Evolutionary conservation across 306 rosid genomes (phyloP).

Genomic region (Hylodesmum podocarpum): DNA sequence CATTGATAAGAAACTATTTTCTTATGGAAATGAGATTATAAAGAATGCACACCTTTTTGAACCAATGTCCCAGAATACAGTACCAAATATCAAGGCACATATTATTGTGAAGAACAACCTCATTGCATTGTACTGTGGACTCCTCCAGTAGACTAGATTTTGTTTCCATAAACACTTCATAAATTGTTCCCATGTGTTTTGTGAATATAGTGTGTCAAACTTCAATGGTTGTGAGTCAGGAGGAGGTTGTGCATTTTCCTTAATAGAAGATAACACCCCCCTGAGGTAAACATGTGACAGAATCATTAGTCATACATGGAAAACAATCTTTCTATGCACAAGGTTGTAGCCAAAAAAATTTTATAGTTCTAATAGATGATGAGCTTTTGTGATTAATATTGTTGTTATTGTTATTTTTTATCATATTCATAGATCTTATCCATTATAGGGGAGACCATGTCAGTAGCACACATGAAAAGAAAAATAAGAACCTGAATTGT

Average conservation of each 20-base stretch:
- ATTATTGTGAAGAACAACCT: conserved; percentile 62
- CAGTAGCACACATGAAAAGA: not conserved
- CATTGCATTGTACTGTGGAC: conserved; percentile 75
- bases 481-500: conserved; percentile 54
- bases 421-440: not conserved
- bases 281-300: conserved; percentile 36
- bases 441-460: not conserved
- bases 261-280: conserved; percentile 62
- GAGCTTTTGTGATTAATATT: not conserved
- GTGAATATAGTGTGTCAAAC: conserved; percentile 64
- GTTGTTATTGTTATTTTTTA: not conserved
- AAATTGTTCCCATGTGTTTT: conserved; percentile 50
- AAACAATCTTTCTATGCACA: not conserved
- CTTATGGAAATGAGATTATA: not conserved
- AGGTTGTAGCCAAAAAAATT: not conserved
- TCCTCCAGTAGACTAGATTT: conserved; percentile 89
- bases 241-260: conserved; percentile 47
- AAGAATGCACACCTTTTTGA: conserved; percentile 50
- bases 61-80: conserved; percentile 70
- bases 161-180: conserved; percentile 70
- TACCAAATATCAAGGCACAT: conserved; percentile 67
- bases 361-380: not conserved
- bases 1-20: conserved; percentile 3
- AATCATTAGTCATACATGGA: not conserved
- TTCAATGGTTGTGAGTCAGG: conserved; percentile 57